These are phyloP conservation scores for Drechslerella coelobrocha DNA, from an alignment of 2,329 filamentous ascomycete species.

Conservation along the genomic window DNA sequence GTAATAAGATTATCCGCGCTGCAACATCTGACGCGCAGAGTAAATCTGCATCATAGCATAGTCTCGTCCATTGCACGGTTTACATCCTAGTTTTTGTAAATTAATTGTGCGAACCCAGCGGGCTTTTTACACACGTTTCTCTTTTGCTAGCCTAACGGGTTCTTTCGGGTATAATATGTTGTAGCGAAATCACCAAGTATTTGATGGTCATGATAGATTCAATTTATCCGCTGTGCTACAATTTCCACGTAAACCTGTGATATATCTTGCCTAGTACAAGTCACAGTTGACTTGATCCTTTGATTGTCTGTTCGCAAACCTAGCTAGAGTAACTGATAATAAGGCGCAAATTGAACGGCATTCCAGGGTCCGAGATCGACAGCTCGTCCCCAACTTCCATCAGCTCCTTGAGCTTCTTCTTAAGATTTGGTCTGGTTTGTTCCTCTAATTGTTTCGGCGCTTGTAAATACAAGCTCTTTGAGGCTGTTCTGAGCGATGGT, in stretches of 20 bases:
- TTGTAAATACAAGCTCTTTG: conserved; percentile 89
- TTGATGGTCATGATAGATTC: no score
- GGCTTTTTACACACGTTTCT: no score
- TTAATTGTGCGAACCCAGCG: no score
- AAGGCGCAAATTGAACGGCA: conserved; percentile 54
- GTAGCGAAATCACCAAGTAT: no score
- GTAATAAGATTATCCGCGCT: conserved; percentile 84
- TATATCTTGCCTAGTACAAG: no score
- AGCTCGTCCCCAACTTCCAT: conserved; percentile 84
- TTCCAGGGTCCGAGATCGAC: conserved; percentile 65
- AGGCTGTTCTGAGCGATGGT: conserved; percentile 80
- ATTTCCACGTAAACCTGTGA: no score
- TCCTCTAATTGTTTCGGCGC: conserved; percentile 80
- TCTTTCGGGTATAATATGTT: no score
- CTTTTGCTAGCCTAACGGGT: no score
- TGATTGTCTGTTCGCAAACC: background rate
- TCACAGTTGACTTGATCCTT: background rate
- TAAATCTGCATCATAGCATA: conserved; percentile 8
- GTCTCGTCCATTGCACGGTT: no score
- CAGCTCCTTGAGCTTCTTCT: conserved; percentile 77
- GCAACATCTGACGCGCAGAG: conserved; percentile 69
- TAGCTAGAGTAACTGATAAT: conserved; percentile 52
- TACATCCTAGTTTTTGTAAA: no score
- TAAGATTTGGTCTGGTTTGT: conserved; percentile 81
- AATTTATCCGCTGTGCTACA: no score